Evolutionary conservation across 495 filamentous ascomycete species (phyloP), one percentile per base, ranked within the genome.

Genomic region (Diplogelasinospora grovesii): DNA sequence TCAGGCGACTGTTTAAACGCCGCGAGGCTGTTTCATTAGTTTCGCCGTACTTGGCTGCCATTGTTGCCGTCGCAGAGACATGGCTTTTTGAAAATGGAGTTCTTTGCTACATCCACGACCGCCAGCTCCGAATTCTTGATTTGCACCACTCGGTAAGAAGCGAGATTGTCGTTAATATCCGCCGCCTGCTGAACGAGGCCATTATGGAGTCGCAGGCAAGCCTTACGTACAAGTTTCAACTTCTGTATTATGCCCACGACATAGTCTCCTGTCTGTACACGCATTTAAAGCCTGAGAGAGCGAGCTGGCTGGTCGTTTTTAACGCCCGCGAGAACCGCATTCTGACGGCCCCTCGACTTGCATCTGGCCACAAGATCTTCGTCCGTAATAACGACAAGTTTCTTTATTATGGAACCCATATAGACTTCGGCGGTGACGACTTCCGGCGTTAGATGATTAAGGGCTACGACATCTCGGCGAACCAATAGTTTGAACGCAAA

Each of bases 341-440:
- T 16, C 54, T 80, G 1, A 48, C 68, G 8, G 48, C 56, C 2
- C 55, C 61, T 3, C 58, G 38, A 4, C 50, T 84, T 5, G 59
- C 61, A 1, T 70, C 71, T 5, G 66, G 63, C 11, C 53, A 69
- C 22, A 77, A 74, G 50, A 56, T 85, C 10, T 82, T 86, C 50
- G 83, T 86, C 3, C 77, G 84, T 11, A 81, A 89, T 52, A 79
- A 78, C 48, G 51, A 63, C 10, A 54, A 65, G 2, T 82, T 75
- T 52, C 66, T 90, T n/a, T 87, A 77, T 60, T 86, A 78, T 50
- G 83, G 82, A 7, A 79, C 75, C 2, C 71, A 79, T 49, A 74
- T 70, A 0, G 69, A 68, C 20, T 48, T 64, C 20, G 72, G 68
- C 4, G 54, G 52, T 4, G 68, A 74, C 40, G 75, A 75, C 1